phyloP scores from a whole-genome alignment of 1,284 basidiomycete species.

The Moesziomyces globuligerus region DNA sequence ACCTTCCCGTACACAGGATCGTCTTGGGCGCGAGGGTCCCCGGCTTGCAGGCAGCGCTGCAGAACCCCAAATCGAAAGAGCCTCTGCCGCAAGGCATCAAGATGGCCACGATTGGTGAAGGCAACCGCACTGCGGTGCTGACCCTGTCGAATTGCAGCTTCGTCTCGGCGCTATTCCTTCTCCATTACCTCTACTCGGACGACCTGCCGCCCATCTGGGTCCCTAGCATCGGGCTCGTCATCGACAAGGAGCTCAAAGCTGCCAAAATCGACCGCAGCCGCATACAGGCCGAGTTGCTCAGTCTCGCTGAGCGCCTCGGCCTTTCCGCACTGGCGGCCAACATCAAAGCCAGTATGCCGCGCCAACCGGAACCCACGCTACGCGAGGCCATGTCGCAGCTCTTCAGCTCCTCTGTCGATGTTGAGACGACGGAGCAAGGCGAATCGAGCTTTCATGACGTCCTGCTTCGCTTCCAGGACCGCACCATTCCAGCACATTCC shows the following conservation, averaged over 20 bases:
- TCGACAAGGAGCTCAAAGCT: slow-evolving; percentile 70
- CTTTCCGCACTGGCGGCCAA: slow-evolving; percentile 68
- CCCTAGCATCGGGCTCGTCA: slow-evolving; percentile 73
- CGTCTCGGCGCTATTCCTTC: slow-evolving; percentile 78
- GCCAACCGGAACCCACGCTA: slow-evolving; percentile 70
- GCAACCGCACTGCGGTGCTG: slow-evolving; percentile 31
- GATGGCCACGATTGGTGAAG: slow-evolving; percentile 7
- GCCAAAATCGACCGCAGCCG: slow-evolving; percentile 75
- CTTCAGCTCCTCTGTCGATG: slow-evolving; percentile 64
- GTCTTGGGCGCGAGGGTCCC: slow-evolving; percentile 76
- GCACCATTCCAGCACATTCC: slow-evolving; percentile 78
- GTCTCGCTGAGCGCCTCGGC: slow-evolving; percentile 72
- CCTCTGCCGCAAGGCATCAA: slow-evolving; percentile 26
- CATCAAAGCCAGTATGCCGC: slow-evolving; percentile 67
- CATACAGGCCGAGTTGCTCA: slow-evolving; percentile 73
- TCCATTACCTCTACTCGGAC: slow-evolving; percentile 90
- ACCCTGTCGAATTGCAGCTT: slow-evolving; percentile 71
- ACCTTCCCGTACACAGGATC: slow-evolving; percentile 76
- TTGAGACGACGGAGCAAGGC: slow-evolving; percentile 1
- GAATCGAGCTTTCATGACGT: slow-evolving; percentile 73
- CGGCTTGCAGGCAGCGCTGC: slow-evolving; percentile 68
- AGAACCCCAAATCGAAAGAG: slow-evolving; percentile 15
- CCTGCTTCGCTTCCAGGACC: slow-evolving; percentile 79
- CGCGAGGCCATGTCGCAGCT: slow-evolving; percentile 71
- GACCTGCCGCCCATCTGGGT: slow-evolving; percentile 86